phyloP scores from a whole-genome alignment of 2,329 filamentous ascomycete species.

The Hymenoscyphus salicellus region DNA sequence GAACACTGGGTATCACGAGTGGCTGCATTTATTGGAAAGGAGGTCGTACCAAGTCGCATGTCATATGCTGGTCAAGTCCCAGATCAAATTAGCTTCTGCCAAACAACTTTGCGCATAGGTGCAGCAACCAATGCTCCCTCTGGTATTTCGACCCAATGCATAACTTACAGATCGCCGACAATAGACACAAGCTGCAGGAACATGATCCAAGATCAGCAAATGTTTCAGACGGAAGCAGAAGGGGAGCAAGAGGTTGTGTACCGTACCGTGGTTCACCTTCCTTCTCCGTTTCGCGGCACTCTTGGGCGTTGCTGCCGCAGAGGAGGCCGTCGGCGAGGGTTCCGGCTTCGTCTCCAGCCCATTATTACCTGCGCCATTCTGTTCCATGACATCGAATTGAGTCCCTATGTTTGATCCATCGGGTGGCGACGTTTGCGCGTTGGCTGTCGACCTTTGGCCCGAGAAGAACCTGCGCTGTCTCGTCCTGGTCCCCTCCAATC shows the following conservation, averaged over 20 bases:
- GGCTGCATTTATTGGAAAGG: constrained; percentile 31
- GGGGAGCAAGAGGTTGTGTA: constrained; percentile 46
- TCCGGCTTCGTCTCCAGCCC: constrained; percentile 34
- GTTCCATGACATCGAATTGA: constrained; percentile 36
- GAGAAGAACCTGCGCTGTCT: constrained; percentile 2
- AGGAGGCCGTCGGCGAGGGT: constrained; percentile 32
- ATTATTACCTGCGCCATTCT: constrained; percentile 36
- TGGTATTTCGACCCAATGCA: constrained; percentile 35
- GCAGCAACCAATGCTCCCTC: constrained; percentile 29
- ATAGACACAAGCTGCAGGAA: constrained; percentile 75
- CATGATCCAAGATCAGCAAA: constrained; percentile 37
- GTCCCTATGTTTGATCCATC: constrained; percentile 36
- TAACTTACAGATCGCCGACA: constrained; percentile 84
- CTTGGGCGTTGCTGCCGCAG: constrained; percentile 18
- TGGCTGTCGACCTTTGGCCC: constrained; percentile 24
- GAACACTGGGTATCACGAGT: constrained; percentile 33
- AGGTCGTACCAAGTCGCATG: constrained; percentile 76
- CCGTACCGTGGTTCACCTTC: constrained; percentile 88
- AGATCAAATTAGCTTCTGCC: constrained; percentile 37
- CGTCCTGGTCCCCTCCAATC: not conserved
- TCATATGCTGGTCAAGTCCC: constrained; percentile 69
- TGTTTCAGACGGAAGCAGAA: constrained; percentile 28
- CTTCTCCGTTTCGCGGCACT: constrained; percentile 70
- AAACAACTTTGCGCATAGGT: constrained; percentile 34
- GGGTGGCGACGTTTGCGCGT: constrained; percentile 26